A percentile compares a stretch with the other conserved stretches of the same genome.
Conservation (phyloP, 1,284 basidiomycete genomes). For the Puccinia novopanici region DNA sequence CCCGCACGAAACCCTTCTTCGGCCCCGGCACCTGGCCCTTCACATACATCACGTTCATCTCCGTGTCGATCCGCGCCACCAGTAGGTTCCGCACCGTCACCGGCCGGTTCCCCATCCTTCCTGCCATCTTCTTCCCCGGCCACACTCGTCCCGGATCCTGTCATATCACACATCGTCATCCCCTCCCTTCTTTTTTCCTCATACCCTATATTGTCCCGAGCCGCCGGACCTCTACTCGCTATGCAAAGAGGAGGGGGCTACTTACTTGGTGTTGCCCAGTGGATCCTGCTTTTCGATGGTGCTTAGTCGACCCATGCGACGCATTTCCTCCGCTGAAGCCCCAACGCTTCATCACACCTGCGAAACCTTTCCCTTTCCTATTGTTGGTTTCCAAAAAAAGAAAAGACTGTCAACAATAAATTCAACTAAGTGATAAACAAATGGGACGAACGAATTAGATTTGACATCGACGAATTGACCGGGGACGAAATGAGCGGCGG, state of each 20-base stretch:
- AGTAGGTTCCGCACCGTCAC: too few relatives aligned
- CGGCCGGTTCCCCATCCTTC: too few relatives aligned
- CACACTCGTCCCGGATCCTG: too few relatives aligned
- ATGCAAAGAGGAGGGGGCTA: slow-evolving; percentile 51
- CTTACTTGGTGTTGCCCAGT: slow-evolving; percentile 90
- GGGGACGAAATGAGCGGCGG: slow-evolving; percentile 93
- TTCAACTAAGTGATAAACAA: slow-evolving; percentile 9
- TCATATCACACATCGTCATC: too few relatives aligned
- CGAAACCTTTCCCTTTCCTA: slow-evolving; percentile 93
- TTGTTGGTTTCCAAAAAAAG: neutral
- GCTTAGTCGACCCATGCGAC: slow-evolving; percentile 93
- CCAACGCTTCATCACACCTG: slow-evolving; percentile 96
- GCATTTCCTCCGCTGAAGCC: slow-evolving; percentile 87
- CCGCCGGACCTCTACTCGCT: neutral
- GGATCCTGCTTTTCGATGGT: slow-evolving; percentile 88
- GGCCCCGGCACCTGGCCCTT: slow-evolving; percentile 65
- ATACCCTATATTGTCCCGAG: too few relatives aligned
- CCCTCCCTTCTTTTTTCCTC: slow-evolving; percentile 97
- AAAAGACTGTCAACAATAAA: neutral
- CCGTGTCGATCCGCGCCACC: slow-evolving; percentile 83
- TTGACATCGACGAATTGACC: slow-evolving; percentile 94
- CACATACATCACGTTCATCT: slow-evolving; percentile 83
- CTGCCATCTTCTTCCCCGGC: too few relatives aligned
- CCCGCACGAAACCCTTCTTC: slow-evolving; percentile 62
- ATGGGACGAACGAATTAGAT: slow-evolving; percentile 75